These are phyloP conservation scores for Fomes fomentarius DNA, from an alignment of 1,284 basidiomycete genomes.

Conservation along the genomic window DNA sequence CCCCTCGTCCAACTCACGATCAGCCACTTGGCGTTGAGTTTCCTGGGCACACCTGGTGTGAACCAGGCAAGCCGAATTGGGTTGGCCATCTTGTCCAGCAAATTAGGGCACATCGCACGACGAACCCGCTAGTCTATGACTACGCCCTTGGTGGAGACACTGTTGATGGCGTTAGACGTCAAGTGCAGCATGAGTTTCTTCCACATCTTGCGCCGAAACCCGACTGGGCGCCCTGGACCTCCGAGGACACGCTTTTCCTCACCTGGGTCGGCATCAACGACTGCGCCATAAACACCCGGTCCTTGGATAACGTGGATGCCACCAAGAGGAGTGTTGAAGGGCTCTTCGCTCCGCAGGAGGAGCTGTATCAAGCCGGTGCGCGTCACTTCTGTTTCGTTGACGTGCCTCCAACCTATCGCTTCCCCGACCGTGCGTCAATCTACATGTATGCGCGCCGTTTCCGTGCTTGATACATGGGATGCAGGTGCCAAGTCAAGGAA, in stretches of 20 bases:
- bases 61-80: slow-evolving; percentile 46
- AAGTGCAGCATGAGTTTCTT: slow-evolving; percentile 42
- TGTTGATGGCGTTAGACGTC: slow-evolving; percentile 39
- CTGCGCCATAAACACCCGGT: slow-evolving; percentile 37
- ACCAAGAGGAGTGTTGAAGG: slow-evolving; percentile 24
- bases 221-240: slow-evolving; percentile 43
- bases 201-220: slow-evolving; percentile 39
- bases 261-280: slow-evolving; percentile 68
- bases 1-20: slow-evolving; percentile 33
- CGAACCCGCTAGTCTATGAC: slow-evolving; percentile 46
- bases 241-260: slow-evolving; percentile 46
- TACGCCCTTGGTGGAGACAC: slow-evolving; percentile 50
- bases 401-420: slow-evolving; percentile 55
- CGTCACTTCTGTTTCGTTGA: slow-evolving; percentile 64
- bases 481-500: background rate
- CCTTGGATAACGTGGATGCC: slow-evolving; percentile 12
- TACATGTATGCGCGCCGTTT: background rate
- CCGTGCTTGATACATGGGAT: background rate
- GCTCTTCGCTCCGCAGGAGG: slow-evolving; percentile 46
- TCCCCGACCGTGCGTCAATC: slow-evolving; percentile 42
- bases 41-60: slow-evolving; percentile 33
- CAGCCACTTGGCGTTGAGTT: slow-evolving; percentile 48
- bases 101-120: slow-evolving; percentile 28
- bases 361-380: slow-evolving; percentile 49
- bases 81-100: slow-evolving; percentile 49